Conservation (phyloP, 2,329 filamentous ascomycete genomes). For the Colletotrichum scovillei region DNA sequence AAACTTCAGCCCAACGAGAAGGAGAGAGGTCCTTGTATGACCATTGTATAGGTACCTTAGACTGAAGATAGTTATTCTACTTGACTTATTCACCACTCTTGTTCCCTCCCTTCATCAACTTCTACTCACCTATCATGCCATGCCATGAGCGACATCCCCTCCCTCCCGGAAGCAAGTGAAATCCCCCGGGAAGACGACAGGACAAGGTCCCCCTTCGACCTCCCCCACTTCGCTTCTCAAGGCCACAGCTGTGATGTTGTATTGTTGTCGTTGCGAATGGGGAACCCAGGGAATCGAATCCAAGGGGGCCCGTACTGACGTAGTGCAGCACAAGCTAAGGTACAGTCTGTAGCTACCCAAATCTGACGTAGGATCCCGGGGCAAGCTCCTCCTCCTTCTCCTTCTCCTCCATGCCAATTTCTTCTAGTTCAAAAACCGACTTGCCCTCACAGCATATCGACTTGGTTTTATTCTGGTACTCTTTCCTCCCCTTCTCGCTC, state of each 20-base stretch:
- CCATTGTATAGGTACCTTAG: not conserved
- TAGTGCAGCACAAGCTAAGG: constrained; percentile 20
- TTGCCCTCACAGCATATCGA: not conserved
- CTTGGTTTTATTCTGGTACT: fast-evolving
- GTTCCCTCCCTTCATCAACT: not conserved
- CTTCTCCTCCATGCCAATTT: not conserved
- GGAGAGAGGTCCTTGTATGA: not conserved
- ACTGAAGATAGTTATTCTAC: not conserved
- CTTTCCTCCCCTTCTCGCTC: not conserved
- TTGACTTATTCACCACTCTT: not conserved
- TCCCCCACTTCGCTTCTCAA: not conserved
- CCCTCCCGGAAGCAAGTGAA: not conserved
- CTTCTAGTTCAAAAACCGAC: not conserved
- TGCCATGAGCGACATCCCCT: not conserved
- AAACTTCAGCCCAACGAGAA: not conserved
- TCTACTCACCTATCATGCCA: not conserved
- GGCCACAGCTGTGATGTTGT: not conserved
- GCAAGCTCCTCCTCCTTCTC: not conserved
- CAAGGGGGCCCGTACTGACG: constrained; percentile 20
- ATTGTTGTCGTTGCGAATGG: not conserved
- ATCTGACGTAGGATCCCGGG: not conserved
- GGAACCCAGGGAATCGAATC: not conserved
- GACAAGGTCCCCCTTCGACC: too few relatives aligned
- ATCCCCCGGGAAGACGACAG: not conserved
- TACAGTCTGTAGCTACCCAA: not conserved